These are phyloP conservation scores for Puccinellia tenuiflora DNA, from an alignment of 176 grass and related monocot species.

Conservation along the genomic window DNA sequence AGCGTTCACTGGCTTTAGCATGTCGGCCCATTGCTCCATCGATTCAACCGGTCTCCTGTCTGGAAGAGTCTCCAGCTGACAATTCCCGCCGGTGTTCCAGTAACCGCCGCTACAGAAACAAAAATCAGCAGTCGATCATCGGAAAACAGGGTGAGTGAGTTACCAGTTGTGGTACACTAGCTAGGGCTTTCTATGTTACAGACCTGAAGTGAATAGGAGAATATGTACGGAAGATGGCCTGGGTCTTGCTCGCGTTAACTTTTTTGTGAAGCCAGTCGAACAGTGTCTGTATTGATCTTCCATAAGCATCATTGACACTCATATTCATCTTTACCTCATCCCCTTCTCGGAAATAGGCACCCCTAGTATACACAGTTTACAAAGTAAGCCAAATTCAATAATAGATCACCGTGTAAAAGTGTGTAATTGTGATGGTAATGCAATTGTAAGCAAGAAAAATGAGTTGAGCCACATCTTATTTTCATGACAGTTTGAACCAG, in stretches of 20 bases:
- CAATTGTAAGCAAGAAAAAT: neutral
- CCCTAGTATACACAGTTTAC: constrained; percentile 37
- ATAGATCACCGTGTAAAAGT: neutral
- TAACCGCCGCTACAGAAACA: constrained; percentile 47
- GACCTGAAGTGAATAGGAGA: constrained; percentile 97
- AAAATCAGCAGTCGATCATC: neutral
- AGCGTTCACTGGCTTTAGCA: constrained; percentile 49
- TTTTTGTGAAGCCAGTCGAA: constrained; percentile 63
- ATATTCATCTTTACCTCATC: constrained; percentile 72
- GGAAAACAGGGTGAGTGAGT: neutral
- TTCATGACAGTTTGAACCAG: neutral
- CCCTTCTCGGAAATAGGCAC: constrained; percentile 80
- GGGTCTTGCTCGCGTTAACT: constrained; percentile 69
- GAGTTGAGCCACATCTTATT: neutral
- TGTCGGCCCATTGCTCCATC: constrained; percentile 40
- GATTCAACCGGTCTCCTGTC: constrained; percentile 26
- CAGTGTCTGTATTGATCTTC: constrained; percentile 59
- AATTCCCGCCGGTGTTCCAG: constrained; percentile 61
- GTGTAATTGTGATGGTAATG: neutral
- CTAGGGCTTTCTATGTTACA: neutral
- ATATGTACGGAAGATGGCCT: constrained; percentile 87
- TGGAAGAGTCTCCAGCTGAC: constrained; percentile 55
- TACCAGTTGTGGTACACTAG: neutral
- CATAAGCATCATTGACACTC: constrained; percentile 64
- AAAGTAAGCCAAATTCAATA: neutral